phyloP scores from a whole-genome alignment of 768 basidiomycete genomes.

The Xerocomellus intermedius region DNA sequence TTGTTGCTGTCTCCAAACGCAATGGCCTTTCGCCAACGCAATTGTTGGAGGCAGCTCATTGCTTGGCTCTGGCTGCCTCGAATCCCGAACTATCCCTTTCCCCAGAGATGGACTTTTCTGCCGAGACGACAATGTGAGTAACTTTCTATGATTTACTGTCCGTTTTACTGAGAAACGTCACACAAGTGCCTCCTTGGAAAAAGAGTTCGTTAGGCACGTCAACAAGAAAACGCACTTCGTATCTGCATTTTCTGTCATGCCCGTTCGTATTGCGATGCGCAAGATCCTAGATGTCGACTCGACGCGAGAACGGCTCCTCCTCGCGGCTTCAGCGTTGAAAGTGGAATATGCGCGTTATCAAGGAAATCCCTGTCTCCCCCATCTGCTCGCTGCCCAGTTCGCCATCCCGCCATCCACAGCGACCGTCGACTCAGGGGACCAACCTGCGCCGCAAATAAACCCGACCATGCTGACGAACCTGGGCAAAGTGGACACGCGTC shows the following conservation, averaged over 20 bases:
- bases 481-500: background rate
- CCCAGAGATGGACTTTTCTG: slow-evolving; percentile 3
- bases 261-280: slow-evolving; percentile 3
- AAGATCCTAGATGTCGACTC: slow-evolving; percentile 1
- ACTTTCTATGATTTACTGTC: background rate
- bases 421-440: background rate
- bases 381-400: background rate
- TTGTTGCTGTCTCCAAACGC: slow-evolving; percentile 4
- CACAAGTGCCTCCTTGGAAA: slow-evolving; percentile 2
- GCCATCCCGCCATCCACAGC: background rate
- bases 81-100: background rate
- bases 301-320: background rate
- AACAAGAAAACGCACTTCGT: slow-evolving; percentile 4
- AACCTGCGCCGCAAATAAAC: background rate
- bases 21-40: slow-evolving; percentile 1
- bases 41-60: slow-evolving; percentile 16
- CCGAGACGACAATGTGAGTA: slow-evolving; percentile 6
- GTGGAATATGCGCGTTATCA: background rate
- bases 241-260: background rate
- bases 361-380: slow-evolving; percentile 1
- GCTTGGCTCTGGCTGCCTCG: slow-evolving; percentile 9
- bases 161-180: background rate
- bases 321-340: background rate
- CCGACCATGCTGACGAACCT: slow-evolving; percentile 1
- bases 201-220: background rate